These are phyloP conservation scores for Anthracocystis panici-leucophaei DNA, from an alignment of 1,284 basidiomycete genomes.

Conservation along the genomic window DNA sequence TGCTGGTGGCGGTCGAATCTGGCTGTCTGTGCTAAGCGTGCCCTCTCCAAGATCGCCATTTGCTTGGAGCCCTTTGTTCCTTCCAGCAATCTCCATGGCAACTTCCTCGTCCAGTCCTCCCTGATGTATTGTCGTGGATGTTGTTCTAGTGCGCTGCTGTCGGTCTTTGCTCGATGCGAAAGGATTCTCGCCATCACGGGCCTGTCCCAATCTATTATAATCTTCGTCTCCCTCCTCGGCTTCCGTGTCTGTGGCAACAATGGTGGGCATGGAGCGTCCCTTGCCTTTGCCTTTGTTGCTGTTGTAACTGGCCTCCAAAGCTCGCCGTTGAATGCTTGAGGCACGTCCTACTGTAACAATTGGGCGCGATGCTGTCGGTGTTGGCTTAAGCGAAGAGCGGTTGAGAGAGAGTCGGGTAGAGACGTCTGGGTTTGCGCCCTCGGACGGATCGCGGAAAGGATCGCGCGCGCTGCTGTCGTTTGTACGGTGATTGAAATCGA, in stretches of 20 bases:
- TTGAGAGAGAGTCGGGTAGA: conserved; percentile 4
- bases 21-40: conserved; percentile 15
- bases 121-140: conserved; percentile 46
- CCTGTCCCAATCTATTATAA: not conserved
- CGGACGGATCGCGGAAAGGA: conserved; percentile 43
- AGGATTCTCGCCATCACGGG: conserved; percentile 16
- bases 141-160: conserved; percentile 4
- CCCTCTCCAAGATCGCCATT: conserved; percentile 36
- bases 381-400: conserved; percentile 33
- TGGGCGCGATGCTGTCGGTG: conserved; percentile 44
- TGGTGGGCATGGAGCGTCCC: conserved; percentile 46
- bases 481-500: not conserved
- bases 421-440: conserved; percentile 2
- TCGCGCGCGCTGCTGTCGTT: conserved; percentile 15
- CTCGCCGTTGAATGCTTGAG: conserved; percentile 44
- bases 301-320: conserved; percentile 26
- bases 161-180: conserved; percentile 34
- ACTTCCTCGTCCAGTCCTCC: conserved; percentile 46
- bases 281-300: conserved; percentile 32
- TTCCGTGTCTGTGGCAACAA: conserved; percentile 55
- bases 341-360: conserved; percentile 59
- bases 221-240: conserved; percentile 18
- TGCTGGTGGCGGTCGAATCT: conserved; percentile 12
- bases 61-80: conserved; percentile 7
- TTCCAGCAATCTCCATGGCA: conserved; percentile 38